Percentiles rank a stretch among this genome's conserved stretches.
These are phyloP conservation scores for Linum usitatissimum DNA, from an alignment of 345 rosid genomes.

Conservation along the genomic window DNA sequence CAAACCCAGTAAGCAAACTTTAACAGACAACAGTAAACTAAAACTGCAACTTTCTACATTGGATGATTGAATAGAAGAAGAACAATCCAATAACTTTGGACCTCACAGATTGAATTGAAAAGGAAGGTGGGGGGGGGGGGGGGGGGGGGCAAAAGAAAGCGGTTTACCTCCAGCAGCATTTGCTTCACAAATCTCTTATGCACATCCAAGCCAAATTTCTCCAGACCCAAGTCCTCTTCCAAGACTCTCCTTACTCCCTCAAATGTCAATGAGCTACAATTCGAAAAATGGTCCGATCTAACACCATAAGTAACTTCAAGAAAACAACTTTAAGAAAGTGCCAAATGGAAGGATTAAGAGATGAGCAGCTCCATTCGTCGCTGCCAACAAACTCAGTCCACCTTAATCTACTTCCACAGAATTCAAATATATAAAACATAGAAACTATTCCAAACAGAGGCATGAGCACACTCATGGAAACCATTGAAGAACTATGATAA, in stretches of 20 bases:
- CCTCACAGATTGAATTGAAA: not conserved
- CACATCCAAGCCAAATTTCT: constrained; percentile 52
- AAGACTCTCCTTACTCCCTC: constrained; percentile 75
- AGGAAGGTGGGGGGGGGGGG: no score
- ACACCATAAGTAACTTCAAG: not conserved
- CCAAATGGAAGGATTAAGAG: not conserved
- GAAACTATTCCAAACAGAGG: no score
- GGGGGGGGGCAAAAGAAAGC: not conserved
- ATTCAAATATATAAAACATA: no score
- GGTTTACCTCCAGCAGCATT: constrained; percentile 41
- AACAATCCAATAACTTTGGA: no score
- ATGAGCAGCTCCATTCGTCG: not conserved
- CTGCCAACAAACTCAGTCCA: not conserved
- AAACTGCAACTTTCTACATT: no score
- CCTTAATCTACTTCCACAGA: not conserved
- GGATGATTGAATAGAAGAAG: not conserved
- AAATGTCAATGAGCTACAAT: constrained; percentile 49
- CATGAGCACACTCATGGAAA: no score
- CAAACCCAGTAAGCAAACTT: no score
- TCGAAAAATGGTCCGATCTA: not conserved
- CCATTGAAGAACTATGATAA: no score
- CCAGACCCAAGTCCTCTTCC: constrained; percentile 74
- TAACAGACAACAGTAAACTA: no score
- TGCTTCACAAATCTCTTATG: constrained; percentile 66
- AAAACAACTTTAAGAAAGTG: not conserved